Conservation (phyloP, 257 asterid species). For the Buddleja alternifolia region DNA sequence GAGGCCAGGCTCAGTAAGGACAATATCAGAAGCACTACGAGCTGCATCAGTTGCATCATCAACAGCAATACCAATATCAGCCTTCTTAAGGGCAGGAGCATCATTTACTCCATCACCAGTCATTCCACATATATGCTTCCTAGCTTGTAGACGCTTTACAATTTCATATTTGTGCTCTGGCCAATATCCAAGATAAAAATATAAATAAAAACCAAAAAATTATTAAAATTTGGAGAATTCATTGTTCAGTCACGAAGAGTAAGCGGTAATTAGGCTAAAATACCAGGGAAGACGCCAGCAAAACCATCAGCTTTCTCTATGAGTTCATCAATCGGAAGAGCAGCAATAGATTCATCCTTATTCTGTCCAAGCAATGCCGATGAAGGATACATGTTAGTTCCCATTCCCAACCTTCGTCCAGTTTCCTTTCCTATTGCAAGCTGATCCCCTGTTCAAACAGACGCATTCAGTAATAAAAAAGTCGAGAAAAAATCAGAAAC, state of each 20-base stretch:
- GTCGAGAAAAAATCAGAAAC: neutral
- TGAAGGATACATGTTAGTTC: constrained; percentile 98
- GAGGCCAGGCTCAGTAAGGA: constrained; percentile 97
- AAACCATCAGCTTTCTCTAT: constrained; percentile 99
- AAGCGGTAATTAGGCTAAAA: neutral
- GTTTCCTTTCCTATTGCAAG: constrained; percentile 98
- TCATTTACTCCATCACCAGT: constrained; percentile 99
- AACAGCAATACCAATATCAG: constrained; percentile 97
- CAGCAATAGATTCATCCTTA: constrained; percentile 92
- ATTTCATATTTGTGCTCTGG: constrained; percentile 97
- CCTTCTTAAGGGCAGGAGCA: constrained; percentile 97
- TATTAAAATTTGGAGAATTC: neutral
- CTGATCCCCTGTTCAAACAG: constrained; percentile 76
- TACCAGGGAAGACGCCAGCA: constrained; percentile 99
- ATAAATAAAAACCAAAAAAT: neutral
- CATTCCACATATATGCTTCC: constrained; percentile 98
- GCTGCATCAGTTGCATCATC: constrained; percentile 99
- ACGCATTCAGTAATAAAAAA: constrained; percentile 11
- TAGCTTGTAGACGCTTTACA: constrained; percentile 95
- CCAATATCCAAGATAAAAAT: constrained; percentile 15
- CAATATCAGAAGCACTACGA: constrained; percentile 98
- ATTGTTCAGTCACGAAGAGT: no score
- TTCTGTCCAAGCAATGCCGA: constrained; percentile 94
- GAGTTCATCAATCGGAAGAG: constrained; percentile 94
- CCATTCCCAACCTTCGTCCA: constrained; percentile 97